Conservation (phyloP, 306 rosid species). For the Pterocarpus santalinus region DNA sequence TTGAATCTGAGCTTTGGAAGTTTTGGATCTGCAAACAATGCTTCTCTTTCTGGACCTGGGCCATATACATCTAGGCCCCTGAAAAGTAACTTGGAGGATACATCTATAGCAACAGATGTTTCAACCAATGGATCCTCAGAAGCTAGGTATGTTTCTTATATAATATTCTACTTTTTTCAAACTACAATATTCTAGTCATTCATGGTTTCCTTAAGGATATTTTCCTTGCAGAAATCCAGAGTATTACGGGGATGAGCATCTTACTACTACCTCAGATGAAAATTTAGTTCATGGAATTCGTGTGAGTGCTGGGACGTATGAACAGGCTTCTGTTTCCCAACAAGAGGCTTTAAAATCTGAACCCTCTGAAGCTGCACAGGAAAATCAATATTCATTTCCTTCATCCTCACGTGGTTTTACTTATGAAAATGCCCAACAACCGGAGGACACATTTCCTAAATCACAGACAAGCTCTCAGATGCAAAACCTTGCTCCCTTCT, state of each 20-base stretch:
- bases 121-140: slow-evolving; percentile 72
- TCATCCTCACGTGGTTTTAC: slow-evolving; percentile 76
- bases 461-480: slow-evolving; percentile 73
- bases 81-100: slow-evolving; percentile 67
- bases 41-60: slow-evolving; percentile 61
- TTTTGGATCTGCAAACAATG: slow-evolving; percentile 69
- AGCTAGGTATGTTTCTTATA: slow-evolving; percentile 59
- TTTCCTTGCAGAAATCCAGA: slow-evolving; percentile 69
- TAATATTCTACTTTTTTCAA: slow-evolving; percentile 6
- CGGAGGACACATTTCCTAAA: slow-evolving; percentile 61
- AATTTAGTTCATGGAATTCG: slow-evolving; percentile 71
- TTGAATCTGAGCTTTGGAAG: slow-evolving; percentile 92
- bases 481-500: slow-evolving; percentile 76
- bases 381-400: slow-evolving; percentile 72
- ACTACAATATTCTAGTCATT: slow-evolving; percentile 14
- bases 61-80: slow-evolving; percentile 55
- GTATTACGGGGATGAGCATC: slow-evolving; percentile 76
- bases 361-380: slow-evolving; percentile 67
- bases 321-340: slow-evolving; percentile 71
- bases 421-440: slow-evolving; percentile 69
- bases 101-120: slow-evolving; percentile 65
- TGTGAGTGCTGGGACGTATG: slow-evolving; percentile 65
- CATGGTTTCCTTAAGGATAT: slow-evolving; percentile 26
- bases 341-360: slow-evolving; percentile 74
- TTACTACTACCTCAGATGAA: slow-evolving; percentile 63